Conservation (phyloP, 2,329 filamentous ascomycete species). For the Alternaria atra region DNA sequence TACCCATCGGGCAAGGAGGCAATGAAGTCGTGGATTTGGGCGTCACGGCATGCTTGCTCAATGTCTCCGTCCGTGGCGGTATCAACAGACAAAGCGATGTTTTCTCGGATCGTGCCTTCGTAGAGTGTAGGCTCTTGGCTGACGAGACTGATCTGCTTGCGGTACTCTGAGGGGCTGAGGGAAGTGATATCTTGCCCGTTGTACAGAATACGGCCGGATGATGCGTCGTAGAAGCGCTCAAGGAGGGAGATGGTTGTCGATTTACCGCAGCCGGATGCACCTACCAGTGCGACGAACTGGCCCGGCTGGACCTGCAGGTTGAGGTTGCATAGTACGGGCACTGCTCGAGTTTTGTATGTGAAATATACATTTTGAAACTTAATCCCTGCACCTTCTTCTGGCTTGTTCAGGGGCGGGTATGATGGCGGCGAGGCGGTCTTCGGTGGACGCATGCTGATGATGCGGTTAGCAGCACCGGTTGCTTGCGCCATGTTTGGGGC, state of each 20-base stretch:
- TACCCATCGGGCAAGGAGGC: conserved; percentile 47
- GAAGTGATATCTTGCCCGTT: conserved; percentile 50
- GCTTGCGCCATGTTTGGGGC: conserved; percentile 57
- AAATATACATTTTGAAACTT: conserved; percentile 96
- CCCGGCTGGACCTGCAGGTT: conserved; percentile 62
- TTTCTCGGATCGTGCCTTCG: conserved; percentile 54
- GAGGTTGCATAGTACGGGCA: conserved; percentile 66
- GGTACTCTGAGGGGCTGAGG: conserved; percentile 51
- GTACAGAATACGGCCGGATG: conserved; percentile 70
- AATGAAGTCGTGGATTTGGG: conserved; percentile 54
- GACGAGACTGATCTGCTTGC: conserved; percentile 55
- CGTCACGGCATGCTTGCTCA: conserved; percentile 44
- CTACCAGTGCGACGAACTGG: conserved; percentile 75
- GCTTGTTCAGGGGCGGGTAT: conserved; percentile 21
- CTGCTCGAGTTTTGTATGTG: conserved; percentile 87
- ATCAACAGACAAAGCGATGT: conserved; percentile 49
- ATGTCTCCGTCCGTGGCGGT: conserved; percentile 40
- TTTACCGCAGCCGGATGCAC: conserved; percentile 74
- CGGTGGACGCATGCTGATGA: conserved; percentile 45
- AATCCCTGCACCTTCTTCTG: conserved; percentile 56
- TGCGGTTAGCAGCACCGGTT: conserved; percentile 48
- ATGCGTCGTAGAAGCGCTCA: conserved; percentile 74
- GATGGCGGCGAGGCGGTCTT: conserved; percentile 12
- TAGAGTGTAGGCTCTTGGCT: conserved; percentile 59
- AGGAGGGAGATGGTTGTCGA: conserved; percentile 72